Conservation (phyloP, 148 eudicot species). For the Oxyria digyna region DNA sequence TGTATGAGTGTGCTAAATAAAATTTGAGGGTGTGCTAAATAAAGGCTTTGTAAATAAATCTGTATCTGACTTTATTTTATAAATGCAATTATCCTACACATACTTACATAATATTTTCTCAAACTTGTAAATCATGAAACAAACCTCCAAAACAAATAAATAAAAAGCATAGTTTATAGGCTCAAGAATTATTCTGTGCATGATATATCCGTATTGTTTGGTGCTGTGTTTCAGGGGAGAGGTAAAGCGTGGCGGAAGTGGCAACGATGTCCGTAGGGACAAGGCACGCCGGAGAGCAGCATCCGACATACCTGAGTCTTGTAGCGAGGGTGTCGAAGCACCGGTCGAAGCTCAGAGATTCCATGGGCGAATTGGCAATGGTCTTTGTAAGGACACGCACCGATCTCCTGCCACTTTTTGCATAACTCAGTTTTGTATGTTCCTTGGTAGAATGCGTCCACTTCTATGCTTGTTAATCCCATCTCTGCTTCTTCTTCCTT, state of each 20-base stretch:
- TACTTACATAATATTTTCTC: background rate
- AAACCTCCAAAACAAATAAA: constrained; percentile 1
- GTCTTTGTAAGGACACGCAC: constrained; percentile 36
- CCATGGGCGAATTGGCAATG: constrained; percentile 62
- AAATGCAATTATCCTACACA: background rate
- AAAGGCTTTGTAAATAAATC: background rate
- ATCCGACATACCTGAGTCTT: constrained; percentile 66
- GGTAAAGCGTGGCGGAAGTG: constrained; percentile 52
- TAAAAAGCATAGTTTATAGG: background rate
- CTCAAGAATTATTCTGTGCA: background rate
- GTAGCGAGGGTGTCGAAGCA: constrained; percentile 61
- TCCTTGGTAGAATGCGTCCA: constrained; percentile 50
- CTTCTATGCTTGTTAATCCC: constrained; percentile 16
- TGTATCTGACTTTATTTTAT: background rate
- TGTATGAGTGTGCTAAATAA: too few species aligned
- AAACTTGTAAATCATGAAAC: background rate
- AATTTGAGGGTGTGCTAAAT: too few species aligned
- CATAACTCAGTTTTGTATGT: constrained; percentile 57
- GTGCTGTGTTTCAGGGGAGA: background rate
- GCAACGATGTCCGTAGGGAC: constrained; percentile 75
- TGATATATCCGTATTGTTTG: background rate
- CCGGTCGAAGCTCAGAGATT: constrained; percentile 49
- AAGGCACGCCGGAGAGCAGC: constrained; percentile 34
- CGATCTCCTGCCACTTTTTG: constrained; percentile 62
- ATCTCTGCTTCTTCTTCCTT: constrained; percentile 26